Evolutionary conservation across 768 basidiomycete genomes (phyloP), one percentile per base, ranked within the genome.

Genomic region (Russula brevipes): DNA sequence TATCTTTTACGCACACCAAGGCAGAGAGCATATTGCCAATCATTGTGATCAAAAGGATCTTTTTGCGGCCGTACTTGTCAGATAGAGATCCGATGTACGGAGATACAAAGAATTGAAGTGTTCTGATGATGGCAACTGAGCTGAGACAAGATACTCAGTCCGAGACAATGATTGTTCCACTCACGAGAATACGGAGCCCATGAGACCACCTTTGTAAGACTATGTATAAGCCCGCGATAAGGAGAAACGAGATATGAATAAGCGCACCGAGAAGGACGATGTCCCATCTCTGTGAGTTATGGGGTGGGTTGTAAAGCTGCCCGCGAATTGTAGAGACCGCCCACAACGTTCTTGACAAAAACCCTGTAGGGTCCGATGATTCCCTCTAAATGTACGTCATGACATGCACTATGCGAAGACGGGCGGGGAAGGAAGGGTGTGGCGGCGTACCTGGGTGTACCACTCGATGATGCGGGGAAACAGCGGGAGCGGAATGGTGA

Each of bases 381-480:
- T 97, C 94, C 67, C 87, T 82, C 83, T 93, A 70, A 60, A 59
- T 57, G 35, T 17, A 19, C 1, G 54, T 54, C 16, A 59, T 54
- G 42, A 30, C 30, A 57, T 38, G 60, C 9, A n/a, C 41, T 46
- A 57, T 59, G 19, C 46, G 45, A 42, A 36, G 17, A 35, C 46
- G 33, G 55, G 38, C 51, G 54, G 62, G 61, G n/a, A 61, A 61
- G n/a, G 52, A 31, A 33, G 38, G 30, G 24, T 5, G 66, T 64
- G 56, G 24, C 46, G 69, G 55, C 50, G 69, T 67, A 88, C 90
- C 71, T 84, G 74, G 1, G 86, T 87, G 72, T 94, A 95, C 89
- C 89, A 94, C 76, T 95, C 88, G 47, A 97, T 94, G 54, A 98
- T 79, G n/a, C 95, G 85, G n/a, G 96, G 96, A 74, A 98, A 98